Percentiles rank a stretch among this genome's conserved stretches.
These are phyloP conservation scores for Colletotrichum echinochloae DNA, from an alignment of 2,329 filamentous ascomycete species.

Conservation along the genomic window DNA sequence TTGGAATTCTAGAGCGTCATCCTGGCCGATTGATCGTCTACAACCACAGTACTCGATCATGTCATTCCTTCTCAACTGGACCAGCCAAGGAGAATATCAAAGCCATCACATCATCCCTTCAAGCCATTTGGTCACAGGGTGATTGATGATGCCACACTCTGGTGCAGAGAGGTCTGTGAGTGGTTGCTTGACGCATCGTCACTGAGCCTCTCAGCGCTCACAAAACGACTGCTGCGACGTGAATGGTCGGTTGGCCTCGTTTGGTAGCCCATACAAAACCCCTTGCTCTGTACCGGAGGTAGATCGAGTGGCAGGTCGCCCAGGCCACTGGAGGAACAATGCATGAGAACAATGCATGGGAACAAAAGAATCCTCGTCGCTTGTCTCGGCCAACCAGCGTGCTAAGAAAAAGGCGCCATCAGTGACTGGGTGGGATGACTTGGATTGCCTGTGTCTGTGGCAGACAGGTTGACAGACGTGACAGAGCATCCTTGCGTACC, in stretches of 20 bases:
- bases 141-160: background rate
- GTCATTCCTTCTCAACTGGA: background rate
- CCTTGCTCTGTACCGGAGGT: constrained; percentile 27
- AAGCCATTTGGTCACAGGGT: constrained; percentile 3
- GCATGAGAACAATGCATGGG: constrained; percentile 4
- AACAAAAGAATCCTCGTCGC: constrained; percentile 17
- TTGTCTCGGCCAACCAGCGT: constrained; percentile 21
- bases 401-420: background rate
- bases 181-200: constrained; percentile 9
- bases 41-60: background rate
- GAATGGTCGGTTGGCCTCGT: constrained; percentile 21
- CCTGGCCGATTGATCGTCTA: background rate
- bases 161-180: constrained; percentile 24
- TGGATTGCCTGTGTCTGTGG: background rate
- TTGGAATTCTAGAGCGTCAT: constrained; percentile 4
- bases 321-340: constrained; percentile 12
- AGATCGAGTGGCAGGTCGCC: constrained; percentile 23
- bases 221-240: constrained; percentile 8
- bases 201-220: constrained; percentile 34
- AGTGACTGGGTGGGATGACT: constrained; percentile 2
- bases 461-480: too few species aligned
- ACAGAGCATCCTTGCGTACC: too few species aligned
- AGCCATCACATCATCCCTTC: background rate
- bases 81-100: constrained; percentile 7
- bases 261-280: constrained; percentile 19